Evolutionary conservation across 2,329 filamentous ascomycete species (phyloP).

Genomic region (Aspergillus hortae): DNA sequence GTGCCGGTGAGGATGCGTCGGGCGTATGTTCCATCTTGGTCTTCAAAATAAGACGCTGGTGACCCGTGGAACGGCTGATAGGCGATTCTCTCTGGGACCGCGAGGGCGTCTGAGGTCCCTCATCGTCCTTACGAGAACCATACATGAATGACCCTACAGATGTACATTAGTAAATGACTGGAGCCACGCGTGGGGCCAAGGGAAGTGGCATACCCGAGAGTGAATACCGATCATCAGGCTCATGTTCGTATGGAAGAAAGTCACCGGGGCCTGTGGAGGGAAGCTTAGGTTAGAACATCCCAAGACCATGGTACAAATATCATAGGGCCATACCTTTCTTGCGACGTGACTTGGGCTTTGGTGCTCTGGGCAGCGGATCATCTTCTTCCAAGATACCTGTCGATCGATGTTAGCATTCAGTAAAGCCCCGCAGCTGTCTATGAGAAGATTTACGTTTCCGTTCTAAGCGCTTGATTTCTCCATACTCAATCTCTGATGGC

Average conservation of each 20-base stretch:
- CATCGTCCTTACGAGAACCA: slow-evolving; percentile 35
- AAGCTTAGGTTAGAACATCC: not conserved
- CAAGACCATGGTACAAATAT: not conserved
- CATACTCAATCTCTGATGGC: slow-evolving; percentile 46
- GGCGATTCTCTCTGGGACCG: slow-evolving; percentile 37
- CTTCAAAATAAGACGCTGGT: slow-evolving; percentile 43
- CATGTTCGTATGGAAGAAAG: not conserved
- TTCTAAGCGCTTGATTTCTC: slow-evolving; percentile 47
- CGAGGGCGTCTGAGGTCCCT: slow-evolving; percentile 36
- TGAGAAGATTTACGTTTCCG: slow-evolving; percentile 38
- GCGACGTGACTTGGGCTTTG: slow-evolving; percentile 34
- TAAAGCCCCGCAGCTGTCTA: not conserved
- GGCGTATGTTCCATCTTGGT: slow-evolving; percentile 43
- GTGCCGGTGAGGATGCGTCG: slow-evolving; percentile 41
- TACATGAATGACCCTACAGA: not conserved
- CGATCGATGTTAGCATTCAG: slow-evolving; percentile 9
- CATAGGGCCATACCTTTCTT: slow-evolving; percentile 33
- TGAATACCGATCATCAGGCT: not conserved
- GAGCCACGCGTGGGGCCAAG: not conserved
- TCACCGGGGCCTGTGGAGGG: not conserved
- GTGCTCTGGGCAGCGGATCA: slow-evolving; percentile 41
- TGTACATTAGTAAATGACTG: not conserved
- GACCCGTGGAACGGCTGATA: slow-evolving; percentile 31
- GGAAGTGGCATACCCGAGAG: not conserved
- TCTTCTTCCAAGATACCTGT: slow-evolving; percentile 48